These are phyloP conservation scores for Arabis hirsuta DNA, from an alignment of 345 rosid species.

Conservation along the genomic window DNA sequence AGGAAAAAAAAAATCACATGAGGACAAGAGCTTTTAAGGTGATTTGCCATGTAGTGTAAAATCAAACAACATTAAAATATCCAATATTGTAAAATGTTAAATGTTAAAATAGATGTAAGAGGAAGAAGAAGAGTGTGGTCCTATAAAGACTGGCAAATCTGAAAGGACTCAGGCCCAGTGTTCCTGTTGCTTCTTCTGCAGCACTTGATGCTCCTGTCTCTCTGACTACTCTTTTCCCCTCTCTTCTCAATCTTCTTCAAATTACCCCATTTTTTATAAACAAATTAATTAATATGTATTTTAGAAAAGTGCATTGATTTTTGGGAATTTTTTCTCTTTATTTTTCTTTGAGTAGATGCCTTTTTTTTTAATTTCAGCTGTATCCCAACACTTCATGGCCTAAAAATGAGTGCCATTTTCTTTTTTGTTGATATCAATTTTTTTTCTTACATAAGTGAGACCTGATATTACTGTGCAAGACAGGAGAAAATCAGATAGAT, in stretches of 20 bases:
- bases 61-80: slow-evolving; percentile 47
- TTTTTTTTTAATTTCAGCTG: slow-evolving; percentile 38
- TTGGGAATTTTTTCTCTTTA: slow-evolving; percentile 22
- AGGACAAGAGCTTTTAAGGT: slow-evolving; percentile 49
- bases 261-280: background rate
- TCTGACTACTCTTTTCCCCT: slow-evolving; percentile 43
- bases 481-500: slow-evolving; percentile 34
- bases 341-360: slow-evolving; percentile 23
- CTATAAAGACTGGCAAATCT: slow-evolving; percentile 47
- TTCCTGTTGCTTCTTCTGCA: slow-evolving; percentile 52
- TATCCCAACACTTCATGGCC: slow-evolving; percentile 43
- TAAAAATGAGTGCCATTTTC: slow-evolving; percentile 46
- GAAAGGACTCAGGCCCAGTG: slow-evolving; percentile 46
- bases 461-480: slow-evolving; percentile 27
- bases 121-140: slow-evolving; percentile 39
- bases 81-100: slow-evolving; percentile 38
- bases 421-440: slow-evolving; percentile 17
- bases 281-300: background rate
- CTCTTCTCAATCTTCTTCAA: slow-evolving; percentile 26
- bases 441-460: slow-evolving; percentile 22
- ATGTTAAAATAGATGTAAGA: slow-evolving; percentile 30
- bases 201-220: slow-evolving; percentile 52
- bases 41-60: slow-evolving; percentile 48
- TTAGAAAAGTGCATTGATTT: slow-evolving; percentile 15
- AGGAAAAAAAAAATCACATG: background rate